Evolutionary conservation across 768 basidiomycete genomes (phyloP).

Genomic region (Russula griseocarnosa): DNA sequence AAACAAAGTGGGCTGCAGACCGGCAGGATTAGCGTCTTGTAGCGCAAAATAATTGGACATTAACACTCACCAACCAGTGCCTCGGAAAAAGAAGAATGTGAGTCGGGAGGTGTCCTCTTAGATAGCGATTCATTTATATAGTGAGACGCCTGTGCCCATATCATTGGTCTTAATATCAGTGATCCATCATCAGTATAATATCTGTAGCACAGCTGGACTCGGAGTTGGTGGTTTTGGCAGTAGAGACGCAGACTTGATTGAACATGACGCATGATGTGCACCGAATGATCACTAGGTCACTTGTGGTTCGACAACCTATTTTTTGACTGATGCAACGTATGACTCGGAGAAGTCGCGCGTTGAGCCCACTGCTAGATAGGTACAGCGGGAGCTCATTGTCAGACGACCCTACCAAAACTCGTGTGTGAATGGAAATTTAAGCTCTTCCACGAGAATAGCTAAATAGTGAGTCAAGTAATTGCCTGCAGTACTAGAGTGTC

Average conservation of each 20-base stretch:
- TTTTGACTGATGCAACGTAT: not conserved
- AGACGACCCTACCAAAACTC: not conserved
- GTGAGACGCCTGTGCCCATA: not conserved
- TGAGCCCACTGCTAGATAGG: not conserved
- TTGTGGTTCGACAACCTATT: not conserved
- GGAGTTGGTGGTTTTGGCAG: not conserved
- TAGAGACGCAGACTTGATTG: not conserved
- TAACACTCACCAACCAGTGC: conserved; percentile 22
- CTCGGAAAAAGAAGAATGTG: not conserved
- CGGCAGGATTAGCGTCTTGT: not conserved
- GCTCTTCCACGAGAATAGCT: not conserved
- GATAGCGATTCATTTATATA: not conserved
- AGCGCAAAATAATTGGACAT: not conserved
- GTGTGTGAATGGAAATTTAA: not conserved
- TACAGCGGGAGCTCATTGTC: not conserved
- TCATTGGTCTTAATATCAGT: not conserved
- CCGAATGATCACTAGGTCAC: too few relatives aligned
- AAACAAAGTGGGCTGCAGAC: conserved; percentile 1
- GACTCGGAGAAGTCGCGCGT: too few relatives aligned
- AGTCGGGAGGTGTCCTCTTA: not conserved
- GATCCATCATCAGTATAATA: not conserved
- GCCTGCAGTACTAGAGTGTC: not conserved
- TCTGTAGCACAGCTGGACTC: not conserved
- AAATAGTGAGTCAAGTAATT: not conserved
- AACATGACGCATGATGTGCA: not conserved